A percentile compares a stretch with the other conserved stretches of the same genome.
These are phyloP conservation scores for Jatropha podagrica DNA, from an alignment of 441 rosid species.

Conservation along the genomic window DNA sequence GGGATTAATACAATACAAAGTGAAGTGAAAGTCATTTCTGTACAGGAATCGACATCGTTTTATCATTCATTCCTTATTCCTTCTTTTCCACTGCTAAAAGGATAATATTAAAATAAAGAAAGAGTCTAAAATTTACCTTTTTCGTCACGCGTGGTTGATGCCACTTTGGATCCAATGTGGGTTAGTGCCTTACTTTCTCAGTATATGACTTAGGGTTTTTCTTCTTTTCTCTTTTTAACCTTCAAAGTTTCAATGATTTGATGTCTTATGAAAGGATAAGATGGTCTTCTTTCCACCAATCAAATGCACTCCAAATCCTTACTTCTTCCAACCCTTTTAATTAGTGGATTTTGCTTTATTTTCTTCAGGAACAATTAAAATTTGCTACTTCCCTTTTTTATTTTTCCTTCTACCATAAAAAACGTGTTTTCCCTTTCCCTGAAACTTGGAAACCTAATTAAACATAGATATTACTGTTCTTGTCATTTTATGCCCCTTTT, in stretches of 20 bases:
- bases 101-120: not conserved
- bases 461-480: not conserved
- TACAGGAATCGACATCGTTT: not conserved
- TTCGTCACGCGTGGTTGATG: conserved; percentile 28
- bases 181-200: conserved; percentile 9
- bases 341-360: not conserved
- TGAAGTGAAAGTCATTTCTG: conserved; percentile 15
- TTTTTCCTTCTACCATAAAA: not conserved
- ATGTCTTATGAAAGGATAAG: conserved; percentile 12
- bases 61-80: conserved; percentile 4
- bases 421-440: conserved; percentile 14
- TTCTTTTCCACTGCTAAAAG: not conserved
- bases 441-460: not conserved
- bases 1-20: conserved; percentile 15
- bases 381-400: not conserved
- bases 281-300: not conserved
- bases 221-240: not conserved
- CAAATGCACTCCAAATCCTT: too few relatives aligned
- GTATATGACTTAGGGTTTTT: conserved; percentile 7
- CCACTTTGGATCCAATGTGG: conserved; percentile 9
- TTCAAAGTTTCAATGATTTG: conserved; percentile 13
- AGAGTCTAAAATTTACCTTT: conserved; percentile 12
- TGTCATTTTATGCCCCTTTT: not conserved
- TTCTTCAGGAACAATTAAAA: too few relatives aligned
- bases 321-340: too few relatives aligned